Percentiles rank a stretch among this genome's conserved stretches.
phyloP scores from a whole-genome alignment of 2,329 filamentous ascomycete species.

The Aspergillus sclerotialis region DNA sequence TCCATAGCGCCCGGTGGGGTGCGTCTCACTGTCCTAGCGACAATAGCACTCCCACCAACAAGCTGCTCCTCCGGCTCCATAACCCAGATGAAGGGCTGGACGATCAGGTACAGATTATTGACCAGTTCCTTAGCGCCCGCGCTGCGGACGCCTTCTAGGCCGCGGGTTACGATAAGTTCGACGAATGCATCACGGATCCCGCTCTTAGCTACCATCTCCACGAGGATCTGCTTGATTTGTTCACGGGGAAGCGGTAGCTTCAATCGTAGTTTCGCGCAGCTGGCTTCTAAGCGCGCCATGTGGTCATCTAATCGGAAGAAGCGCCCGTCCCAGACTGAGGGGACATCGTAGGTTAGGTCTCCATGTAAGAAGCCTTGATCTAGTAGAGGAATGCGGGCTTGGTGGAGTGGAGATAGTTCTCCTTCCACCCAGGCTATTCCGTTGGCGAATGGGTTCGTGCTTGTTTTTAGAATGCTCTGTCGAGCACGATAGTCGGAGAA shows the following conservation, averaged over 20 bases:
- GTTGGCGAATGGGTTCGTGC: conserved; percentile 33
- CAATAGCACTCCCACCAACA: conserved; percentile 35
- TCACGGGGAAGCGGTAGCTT: conserved; percentile 35
- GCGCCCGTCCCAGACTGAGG: conserved; percentile 46
- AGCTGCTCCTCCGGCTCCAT: conserved; percentile 42
- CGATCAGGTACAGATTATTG: conserved; percentile 43
- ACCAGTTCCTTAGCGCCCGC: conserved; percentile 24
- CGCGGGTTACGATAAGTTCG: conserved; percentile 46
- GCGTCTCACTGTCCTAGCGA: conserved; percentile 41
- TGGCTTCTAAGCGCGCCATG: conserved; percentile 37
- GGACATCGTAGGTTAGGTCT: conserved; percentile 48
- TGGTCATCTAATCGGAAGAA: conserved; percentile 49
- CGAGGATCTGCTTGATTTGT: conserved; percentile 33
- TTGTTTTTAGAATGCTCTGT: conserved; percentile 22
- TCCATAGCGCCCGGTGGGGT: conserved; percentile 43
- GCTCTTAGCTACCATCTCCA: conserved; percentile 41
- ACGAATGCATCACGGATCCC: conserved; percentile 46
- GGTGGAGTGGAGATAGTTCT: conserved; percentile 35
- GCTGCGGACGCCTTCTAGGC: conserved; percentile 37
- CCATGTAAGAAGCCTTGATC: conserved; percentile 49
- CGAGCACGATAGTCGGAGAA: conserved; percentile 34
- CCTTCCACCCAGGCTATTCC: conserved; percentile 45
- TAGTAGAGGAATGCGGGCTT: conserved; percentile 44
- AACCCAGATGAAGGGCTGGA: conserved; percentile 45
- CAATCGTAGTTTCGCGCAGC: conserved; percentile 42